Percentiles rank a stretch among this genome's conserved stretches.
Conservation (phyloP, 352 stramenopile genomes). For the Phytophthora cajani region DNA sequence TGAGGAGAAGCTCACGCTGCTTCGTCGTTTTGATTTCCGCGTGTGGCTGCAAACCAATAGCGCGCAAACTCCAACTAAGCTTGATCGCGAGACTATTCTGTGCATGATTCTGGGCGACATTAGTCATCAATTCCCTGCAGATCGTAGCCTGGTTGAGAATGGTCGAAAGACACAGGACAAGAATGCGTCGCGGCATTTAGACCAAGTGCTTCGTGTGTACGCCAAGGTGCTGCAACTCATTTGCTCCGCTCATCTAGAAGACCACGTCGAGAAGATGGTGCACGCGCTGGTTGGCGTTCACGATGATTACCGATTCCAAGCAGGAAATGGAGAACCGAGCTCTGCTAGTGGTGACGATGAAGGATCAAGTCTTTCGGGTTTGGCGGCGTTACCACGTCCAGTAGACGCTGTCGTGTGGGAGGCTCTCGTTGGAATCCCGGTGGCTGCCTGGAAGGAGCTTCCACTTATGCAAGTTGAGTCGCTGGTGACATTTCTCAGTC, state of each 20-base stretch:
- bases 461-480: constrained; percentile 50
- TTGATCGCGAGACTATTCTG: constrained; percentile 84
- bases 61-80: constrained; percentile 60
- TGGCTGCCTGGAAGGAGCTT: constrained; percentile 54
- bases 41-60: constrained; percentile 72
- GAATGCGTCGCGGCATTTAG: constrained; percentile 30
- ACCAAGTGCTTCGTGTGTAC: constrained; percentile 77
- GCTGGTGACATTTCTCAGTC: constrained; percentile 62
- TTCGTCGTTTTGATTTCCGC: constrained; percentile 81
- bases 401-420: constrained; percentile 79
- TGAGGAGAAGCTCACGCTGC: constrained; percentile 75
- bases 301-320: constrained; percentile 82
- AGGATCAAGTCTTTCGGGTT: constrained; percentile 3
- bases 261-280: constrained; percentile 85
- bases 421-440: constrained; percentile 56
- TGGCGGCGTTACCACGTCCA: constrained; percentile 51
- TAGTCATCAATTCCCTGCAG: constrained; percentile 57
- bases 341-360: constrained; percentile 15
- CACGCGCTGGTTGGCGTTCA: constrained; percentile 82
- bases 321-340: constrained; percentile 18
- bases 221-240: constrained; percentile 76
- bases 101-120: constrained; percentile 83
- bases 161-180: constrained; percentile 22
- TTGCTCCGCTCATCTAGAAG: constrained; percentile 66
- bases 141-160: constrained; percentile 37